Evolutionary conservation across 352 stramenopile genomes (phyloP).

Genomic region (Phytophthora meadii): DNA sequence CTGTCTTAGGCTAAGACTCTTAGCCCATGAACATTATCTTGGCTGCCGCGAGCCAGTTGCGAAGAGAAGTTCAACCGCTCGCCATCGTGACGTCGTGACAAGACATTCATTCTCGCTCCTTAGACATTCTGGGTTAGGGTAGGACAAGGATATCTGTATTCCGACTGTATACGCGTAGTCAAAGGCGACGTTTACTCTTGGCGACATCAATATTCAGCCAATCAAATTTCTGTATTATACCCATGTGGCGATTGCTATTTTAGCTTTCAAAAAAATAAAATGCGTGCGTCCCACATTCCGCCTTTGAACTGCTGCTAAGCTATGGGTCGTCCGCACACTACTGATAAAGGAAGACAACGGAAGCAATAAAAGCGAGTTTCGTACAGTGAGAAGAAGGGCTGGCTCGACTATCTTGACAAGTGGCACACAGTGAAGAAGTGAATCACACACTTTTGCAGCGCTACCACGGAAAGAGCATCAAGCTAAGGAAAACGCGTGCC

Average conservation of each 20-base stretch:
- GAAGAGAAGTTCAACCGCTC: too few relatives aligned
- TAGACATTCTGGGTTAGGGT: too few relatives aligned
- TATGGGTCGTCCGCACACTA: slow-evolving; percentile 3
- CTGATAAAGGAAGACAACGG: background rate
- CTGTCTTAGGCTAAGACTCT: too few relatives aligned
- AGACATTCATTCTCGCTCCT: too few relatives aligned
- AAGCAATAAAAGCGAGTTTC: slow-evolving; percentile 14
- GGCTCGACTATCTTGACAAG: slow-evolving; percentile 8
- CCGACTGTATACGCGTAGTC: too few relatives aligned
- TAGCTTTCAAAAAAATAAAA: background rate
- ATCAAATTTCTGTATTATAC: background rate
- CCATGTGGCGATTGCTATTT: background rate
- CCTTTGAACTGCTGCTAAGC: background rate
- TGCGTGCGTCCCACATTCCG: background rate
- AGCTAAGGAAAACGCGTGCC: slow-evolving; percentile 2
- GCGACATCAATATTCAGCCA: background rate
- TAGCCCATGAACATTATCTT: too few relatives aligned
- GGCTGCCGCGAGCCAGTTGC: too few relatives aligned
- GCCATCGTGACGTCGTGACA: too few relatives aligned
- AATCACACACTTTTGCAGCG: slow-evolving; percentile 1
- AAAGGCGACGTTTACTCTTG: too few relatives aligned
- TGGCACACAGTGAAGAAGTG: slow-evolving; percentile 6
- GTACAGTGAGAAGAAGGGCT: slow-evolving; percentile 13
- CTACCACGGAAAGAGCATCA: slow-evolving; percentile 7
- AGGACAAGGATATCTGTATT: too few relatives aligned